phyloP scores from a whole-genome alignment of 306 rosid species.

The Sechiopsis laciniata region DNA sequence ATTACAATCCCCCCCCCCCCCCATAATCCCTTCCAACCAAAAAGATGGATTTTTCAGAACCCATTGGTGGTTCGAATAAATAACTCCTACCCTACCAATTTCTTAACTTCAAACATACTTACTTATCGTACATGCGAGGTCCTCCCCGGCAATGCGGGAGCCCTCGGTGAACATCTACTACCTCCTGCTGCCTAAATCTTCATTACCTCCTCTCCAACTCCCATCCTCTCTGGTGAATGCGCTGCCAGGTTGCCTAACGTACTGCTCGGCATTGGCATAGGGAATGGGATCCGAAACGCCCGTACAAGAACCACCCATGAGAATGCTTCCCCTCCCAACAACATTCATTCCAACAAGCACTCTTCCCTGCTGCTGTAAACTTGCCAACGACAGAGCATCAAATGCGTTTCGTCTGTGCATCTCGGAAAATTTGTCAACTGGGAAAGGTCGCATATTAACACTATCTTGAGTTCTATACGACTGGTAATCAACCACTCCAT shows the following conservation, averaged over 20 bases:
- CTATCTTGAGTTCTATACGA: slow-evolving; percentile 50
- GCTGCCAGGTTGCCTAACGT: slow-evolving; percentile 40
- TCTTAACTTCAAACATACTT: slow-evolving; percentile 12
- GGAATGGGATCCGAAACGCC: slow-evolving; percentile 83
- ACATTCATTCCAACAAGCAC: slow-evolving; percentile 72
- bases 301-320: slow-evolving; percentile 57
- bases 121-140: slow-evolving; percentile 16
- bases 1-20: slow-evolving; percentile 59
- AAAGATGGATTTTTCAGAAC: slow-evolving; percentile 22
- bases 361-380: slow-evolving; percentile 69
- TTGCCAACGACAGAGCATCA: slow-evolving; percentile 54
- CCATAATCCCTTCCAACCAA: slow-evolving; percentile 9
- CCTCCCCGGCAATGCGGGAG: not conserved
- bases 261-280: slow-evolving; percentile 61
- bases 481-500: slow-evolving; percentile 67
- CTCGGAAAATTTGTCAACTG: slow-evolving; percentile 59
- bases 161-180: slow-evolving; percentile 37
- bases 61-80: slow-evolving; percentile 3
- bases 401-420: slow-evolving; percentile 60
- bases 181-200: slow-evolving; percentile 61
- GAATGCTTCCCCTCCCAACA: slow-evolving; percentile 60
- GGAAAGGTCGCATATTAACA: slow-evolving; percentile 53
- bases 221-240: slow-evolving; percentile 45
- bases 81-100: not conserved
- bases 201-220: slow-evolving; percentile 48